These are phyloP conservation scores for Rubus idaeus DNA, from an alignment of 306 rosid genomes.

Conservation along the genomic window DNA sequence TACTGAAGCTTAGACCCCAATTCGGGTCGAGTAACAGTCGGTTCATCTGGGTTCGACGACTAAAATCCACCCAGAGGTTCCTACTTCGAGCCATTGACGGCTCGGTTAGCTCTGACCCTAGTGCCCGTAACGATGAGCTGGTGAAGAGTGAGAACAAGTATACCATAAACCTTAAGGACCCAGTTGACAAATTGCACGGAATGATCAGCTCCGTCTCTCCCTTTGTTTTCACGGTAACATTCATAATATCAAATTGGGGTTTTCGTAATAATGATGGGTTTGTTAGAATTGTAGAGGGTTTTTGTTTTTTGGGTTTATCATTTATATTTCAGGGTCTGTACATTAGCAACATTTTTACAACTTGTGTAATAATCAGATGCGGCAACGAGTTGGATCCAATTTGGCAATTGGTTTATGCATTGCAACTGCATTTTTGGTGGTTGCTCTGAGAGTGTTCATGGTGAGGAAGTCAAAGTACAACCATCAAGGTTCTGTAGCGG, in stretches of 20 bases:
- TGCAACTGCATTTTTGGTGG: constrained; percentile 50
- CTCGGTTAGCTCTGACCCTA: constrained; percentile 24
- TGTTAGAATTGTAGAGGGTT: not conserved
- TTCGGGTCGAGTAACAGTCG: constrained; percentile 8
- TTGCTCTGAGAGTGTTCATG: constrained; percentile 35
- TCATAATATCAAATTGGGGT: not conserved
- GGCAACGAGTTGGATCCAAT: constrained; percentile 39
- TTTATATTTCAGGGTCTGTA: not conserved
- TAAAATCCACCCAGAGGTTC: constrained; percentile 12
- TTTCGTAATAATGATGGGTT: not conserved
- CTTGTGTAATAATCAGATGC: constrained; percentile 30
- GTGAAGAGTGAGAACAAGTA: constrained; percentile 18
- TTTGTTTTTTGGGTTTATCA: not conserved
- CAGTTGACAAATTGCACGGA: constrained; percentile 32
- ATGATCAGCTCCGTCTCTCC: constrained; percentile 36
- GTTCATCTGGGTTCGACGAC: constrained; percentile 17
- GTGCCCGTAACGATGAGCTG: constrained; percentile 4
- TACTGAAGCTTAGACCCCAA: constrained; percentile 27
- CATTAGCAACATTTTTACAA: not conserved
- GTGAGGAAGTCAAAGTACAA: constrained; percentile 44
- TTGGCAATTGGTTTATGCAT: constrained; percentile 61
- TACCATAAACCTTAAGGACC: constrained; percentile 23
- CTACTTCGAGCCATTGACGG: constrained; percentile 30
- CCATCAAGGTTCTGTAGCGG: constrained; percentile 86
- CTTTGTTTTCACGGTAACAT: constrained; percentile 34